Base-by-base conservation (phyloP, 768 basidiomycete genomes). In the Mycena metata region DNA sequence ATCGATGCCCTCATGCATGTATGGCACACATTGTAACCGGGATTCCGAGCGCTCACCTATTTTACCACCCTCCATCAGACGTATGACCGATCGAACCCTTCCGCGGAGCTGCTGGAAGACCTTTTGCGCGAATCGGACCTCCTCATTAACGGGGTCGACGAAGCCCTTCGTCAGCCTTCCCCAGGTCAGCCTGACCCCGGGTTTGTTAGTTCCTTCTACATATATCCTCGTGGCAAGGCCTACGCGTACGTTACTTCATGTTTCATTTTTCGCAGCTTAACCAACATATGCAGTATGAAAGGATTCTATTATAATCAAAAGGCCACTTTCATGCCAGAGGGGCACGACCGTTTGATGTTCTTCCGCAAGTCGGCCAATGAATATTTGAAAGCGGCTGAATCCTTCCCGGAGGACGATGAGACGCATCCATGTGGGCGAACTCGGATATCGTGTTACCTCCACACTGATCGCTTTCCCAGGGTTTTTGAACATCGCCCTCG, bases 321-420 rank as follows among this genome's bases (percentile, higher is more conserved):
- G 51, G 36, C 64, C 13, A 15, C n/a, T n/a, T n/a, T n/a, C n/a
- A n/a, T n/a, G n/a, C n/a, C n/a, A n/a, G 26, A 50, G 16, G 33
- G 26, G 2, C 47, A 56, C 23, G 51, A 46, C 23, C 19, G 12
- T 8, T 21, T 2, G 12, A 42, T n/a, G 4, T 46, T 41, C 30
- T 56, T 26, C 46, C 66, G 52, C 58, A 42, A 71, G 46, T 67
- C 74, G 16, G 65, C 67, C n/a, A 11, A 43, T 2, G 42, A 26
- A n/a, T 75, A 75, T 35, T 5, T 67, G 19, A 24, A 61, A 4
- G 67, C 74, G 15, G 69, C 70, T 10, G 51, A 63, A n/a, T 62
- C 35, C 51, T 69, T 65, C 66, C 72, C 74, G 12, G 19, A 52
- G 23, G 74, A 75, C 57, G 74, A 75, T 52, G 74, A 75, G n/a